phyloP scores from a whole-genome alignment of 208 protist species.

The Eutreptiella sp. region DNA sequence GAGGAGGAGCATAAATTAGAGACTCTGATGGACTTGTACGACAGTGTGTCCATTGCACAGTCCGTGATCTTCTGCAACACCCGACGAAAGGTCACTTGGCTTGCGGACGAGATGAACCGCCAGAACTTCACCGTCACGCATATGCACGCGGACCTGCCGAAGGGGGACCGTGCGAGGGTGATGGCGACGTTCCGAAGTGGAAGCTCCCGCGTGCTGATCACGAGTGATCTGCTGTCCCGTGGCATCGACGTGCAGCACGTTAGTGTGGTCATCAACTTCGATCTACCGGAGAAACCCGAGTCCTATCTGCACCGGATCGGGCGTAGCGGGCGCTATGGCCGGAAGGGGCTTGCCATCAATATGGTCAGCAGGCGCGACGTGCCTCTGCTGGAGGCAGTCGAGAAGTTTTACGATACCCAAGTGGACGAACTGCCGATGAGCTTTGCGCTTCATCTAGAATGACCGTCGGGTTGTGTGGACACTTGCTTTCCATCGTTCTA shows the following conservation, averaged over 20 bases:
- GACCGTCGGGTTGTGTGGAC: too few relatives aligned
- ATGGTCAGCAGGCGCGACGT: constrained; percentile 97
- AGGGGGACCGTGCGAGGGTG: constrained; percentile 94
- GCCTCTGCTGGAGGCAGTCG: constrained; percentile 90
- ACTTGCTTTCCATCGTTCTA: too few relatives aligned
- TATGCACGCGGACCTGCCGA: constrained; percentile 97
- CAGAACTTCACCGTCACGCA: constrained; percentile 82
- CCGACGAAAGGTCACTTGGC: constrained; percentile 91
- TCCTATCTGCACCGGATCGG: constrained; percentile 99
- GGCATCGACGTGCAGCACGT: constrained; percentile 99
- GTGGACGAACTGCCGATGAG: constrained; percentile 98
- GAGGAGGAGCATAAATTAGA: constrained; percentile 96
- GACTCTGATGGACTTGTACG: constrained; percentile 90
- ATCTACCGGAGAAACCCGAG: constrained; percentile 96
- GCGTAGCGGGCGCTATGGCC: constrained; percentile 97
- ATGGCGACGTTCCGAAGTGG: constrained; percentile 96
- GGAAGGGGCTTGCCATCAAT: constrained; percentile 99
- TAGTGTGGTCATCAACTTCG: constrained; percentile 99
- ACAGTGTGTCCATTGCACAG: constrained; percentile 82
- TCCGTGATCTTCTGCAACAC: constrained; percentile 99
- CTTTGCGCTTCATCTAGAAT: constrained; percentile 70
- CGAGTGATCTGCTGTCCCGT: constrained; percentile 97
- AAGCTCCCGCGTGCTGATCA: constrained; percentile 94
- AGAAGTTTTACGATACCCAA: constrained; percentile 97
- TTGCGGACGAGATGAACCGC: constrained; percentile 79